Percentiles rank a stretch among this genome's conserved stretches.
These are phyloP conservation scores for Kuraishia floccosa DNA, from an alignment of 805 yeast genomes.

Conservation along the genomic window DNA sequence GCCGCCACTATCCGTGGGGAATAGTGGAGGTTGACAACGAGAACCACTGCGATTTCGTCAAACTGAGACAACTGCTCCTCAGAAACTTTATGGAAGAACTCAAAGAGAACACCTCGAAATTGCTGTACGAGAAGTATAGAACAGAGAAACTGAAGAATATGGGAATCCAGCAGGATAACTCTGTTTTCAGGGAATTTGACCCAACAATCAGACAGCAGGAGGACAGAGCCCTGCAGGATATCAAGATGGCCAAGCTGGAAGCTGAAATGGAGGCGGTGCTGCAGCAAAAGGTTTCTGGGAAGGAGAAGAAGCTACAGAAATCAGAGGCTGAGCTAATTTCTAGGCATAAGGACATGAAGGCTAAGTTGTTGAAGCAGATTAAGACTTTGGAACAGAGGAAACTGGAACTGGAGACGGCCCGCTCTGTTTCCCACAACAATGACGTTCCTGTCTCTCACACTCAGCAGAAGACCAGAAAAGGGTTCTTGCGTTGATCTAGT, in stretches of 20 bases:
- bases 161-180: slow-evolving; percentile 87
- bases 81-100: slow-evolving; percentile 91
- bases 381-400: slow-evolving; percentile 88
- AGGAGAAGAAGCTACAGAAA: slow-evolving; percentile 93
- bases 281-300: slow-evolving; percentile 92
- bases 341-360: slow-evolving; percentile 96
- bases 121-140: slow-evolving; percentile 82
- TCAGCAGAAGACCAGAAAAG: slow-evolving; percentile 60
- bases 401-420: slow-evolving; percentile 56
- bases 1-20: slow-evolving; percentile 97
- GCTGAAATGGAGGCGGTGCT: slow-evolving; percentile 93
- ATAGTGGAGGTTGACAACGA: slow-evolving; percentile 91
- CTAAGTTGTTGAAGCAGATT: slow-evolving; percentile 79
- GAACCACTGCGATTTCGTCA: slow-evolving; percentile 84
- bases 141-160: slow-evolving; percentile 64
- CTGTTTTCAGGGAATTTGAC: slow-evolving; percentile 91
- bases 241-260: slow-evolving; percentile 88
- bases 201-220: slow-evolving; percentile 89
- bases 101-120: slow-evolving; percentile 70
- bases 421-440: slow-evolving; percentile 29
- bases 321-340: slow-evolving; percentile 94
- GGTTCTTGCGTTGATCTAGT: slow-evolving; percentile 51
- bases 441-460: slow-evolving; percentile 20
- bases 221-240: slow-evolving; percentile 87
- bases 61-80: slow-evolving; percentile 77